These are phyloP conservation scores for Boletus speciosus DNA, from an alignment of 768 basidiomycete species.

Conservation along the genomic window DNA sequence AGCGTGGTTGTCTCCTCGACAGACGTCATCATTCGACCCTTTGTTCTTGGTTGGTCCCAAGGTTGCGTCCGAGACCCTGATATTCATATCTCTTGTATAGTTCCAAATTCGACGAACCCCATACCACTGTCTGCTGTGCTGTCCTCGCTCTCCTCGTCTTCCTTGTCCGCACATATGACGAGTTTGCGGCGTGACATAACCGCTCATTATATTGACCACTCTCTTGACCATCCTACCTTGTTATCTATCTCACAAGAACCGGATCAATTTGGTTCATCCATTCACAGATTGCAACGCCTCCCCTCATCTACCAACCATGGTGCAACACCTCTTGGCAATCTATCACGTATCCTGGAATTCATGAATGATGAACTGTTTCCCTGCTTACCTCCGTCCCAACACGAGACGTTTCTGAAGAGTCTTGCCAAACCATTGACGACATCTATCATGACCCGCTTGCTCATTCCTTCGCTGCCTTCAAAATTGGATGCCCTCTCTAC, in stretches of 20 bases:
- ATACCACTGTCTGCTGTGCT: slow-evolving; percentile 55
- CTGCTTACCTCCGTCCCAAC: slow-evolving; percentile 47
- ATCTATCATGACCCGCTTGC: slow-evolving; percentile 60
- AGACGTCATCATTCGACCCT: slow-evolving; percentile 47
- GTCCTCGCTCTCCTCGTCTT: slow-evolving; percentile 52
- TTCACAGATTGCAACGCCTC: slow-evolving; percentile 47
- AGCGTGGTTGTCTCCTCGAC: slow-evolving; percentile 51
- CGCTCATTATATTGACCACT: slow-evolving; percentile 53
- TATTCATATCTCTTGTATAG: slow-evolving; percentile 33
- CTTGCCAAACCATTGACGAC: slow-evolving; percentile 59
- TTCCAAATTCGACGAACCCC: slow-evolving; percentile 50
- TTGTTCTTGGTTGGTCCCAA: slow-evolving; percentile 47
- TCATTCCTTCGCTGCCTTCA: slow-evolving; percentile 69
- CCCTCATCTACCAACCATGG: slow-evolving; percentile 40
- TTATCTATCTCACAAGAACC: slow-evolving; percentile 37
- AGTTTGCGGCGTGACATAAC: slow-evolving; percentile 65
- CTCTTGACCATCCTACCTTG: slow-evolving; percentile 51
- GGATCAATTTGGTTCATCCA: slow-evolving; percentile 30
- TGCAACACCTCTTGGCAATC: slow-evolving; percentile 45
- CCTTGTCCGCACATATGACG: slow-evolving; percentile 53
- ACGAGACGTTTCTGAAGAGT: slow-evolving; percentile 47
- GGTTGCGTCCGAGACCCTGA: slow-evolving; percentile 15
- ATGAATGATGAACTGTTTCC: slow-evolving; percentile 56
- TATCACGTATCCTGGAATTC: slow-evolving; percentile 61
- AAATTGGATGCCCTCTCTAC: slow-evolving; percentile 54